These are phyloP conservation scores for Pontederia crassipes DNA, from an alignment of 176 grass and related monocot genomes.

Conservation along the genomic window DNA sequence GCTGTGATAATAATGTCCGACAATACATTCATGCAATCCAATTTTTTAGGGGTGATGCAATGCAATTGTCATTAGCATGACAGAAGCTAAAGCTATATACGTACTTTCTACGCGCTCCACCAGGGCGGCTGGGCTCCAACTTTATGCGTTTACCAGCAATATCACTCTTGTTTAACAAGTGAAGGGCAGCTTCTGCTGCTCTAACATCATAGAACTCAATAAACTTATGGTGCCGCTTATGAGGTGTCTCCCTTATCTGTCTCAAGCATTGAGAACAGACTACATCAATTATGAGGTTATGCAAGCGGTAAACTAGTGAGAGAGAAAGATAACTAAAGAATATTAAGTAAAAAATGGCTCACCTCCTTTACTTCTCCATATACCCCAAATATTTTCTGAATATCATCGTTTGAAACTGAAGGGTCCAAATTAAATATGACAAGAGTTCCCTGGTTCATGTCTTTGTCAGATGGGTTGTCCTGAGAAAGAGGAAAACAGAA, in stretches of 20 bases:
- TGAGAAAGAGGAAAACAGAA: conserved; percentile 14
- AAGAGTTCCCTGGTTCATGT: conserved; percentile 60
- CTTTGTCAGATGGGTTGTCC: conserved; percentile 55
- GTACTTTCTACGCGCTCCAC: conserved; percentile 50
- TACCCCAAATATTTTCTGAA: conserved; percentile 38
- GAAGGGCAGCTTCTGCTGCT: conserved; percentile 43
- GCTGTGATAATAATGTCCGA: background rate
- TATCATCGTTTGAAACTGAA: conserved; percentile 47
- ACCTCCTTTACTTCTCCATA: conserved; percentile 60
- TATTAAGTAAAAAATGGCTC: background rate
- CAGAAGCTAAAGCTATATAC: background rate
- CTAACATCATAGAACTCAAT: conserved; percentile 54
- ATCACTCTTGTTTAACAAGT: conserved; percentile 38
- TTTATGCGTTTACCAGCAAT: conserved; percentile 49
- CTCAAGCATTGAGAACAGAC: background rate
- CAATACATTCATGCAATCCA: background rate
- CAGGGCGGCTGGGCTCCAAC: conserved; percentile 40
- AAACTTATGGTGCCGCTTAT: conserved; percentile 49
- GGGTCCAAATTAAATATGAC: conserved; percentile 56
- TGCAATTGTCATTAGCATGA: background rate
- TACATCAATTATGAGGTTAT: background rate
- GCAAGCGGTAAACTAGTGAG: background rate
- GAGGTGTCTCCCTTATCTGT: conserved; percentile 52
- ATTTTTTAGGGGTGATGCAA: background rate
- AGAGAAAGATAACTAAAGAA: background rate